Evolutionary conservation across 2,329 filamentous ascomycete species (phyloP), one percentile per base, ranked within the genome.

Genomic region (Fusarium nurragi): DNA sequence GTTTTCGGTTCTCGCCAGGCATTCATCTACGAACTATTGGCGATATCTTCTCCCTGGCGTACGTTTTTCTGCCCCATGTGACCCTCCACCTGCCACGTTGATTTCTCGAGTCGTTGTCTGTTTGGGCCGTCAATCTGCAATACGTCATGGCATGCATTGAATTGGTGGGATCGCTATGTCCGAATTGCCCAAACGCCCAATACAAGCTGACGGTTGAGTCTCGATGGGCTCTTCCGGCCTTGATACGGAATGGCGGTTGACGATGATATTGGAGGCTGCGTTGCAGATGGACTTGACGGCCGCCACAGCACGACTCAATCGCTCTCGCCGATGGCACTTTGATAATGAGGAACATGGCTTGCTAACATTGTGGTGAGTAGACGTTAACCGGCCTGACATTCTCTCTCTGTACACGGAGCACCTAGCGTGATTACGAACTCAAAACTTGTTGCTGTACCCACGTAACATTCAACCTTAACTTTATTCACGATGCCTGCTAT

Each of bases 31-130:
- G 55, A 56, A 72, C 62, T 71, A 73, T 71, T 72, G 70, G 70
- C 66, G 69, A 72, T 72, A 72, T 66, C 51, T 39, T 62, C 65
- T 73, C 66, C 70, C 67, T 73, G 62, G 60, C 60, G 70, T 73
- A 73, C 64, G 70, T 67, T 60, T 43, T 52, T 19, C 49, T 67
- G 28, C 54, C 44, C 51, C 51, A 56, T 54, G 60, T 71, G 59
- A 71, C 50, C 58, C 59, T 47, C 61, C 54, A 61, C 60, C 62
- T 54, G 60, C 67, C 67, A 64, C 64, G 56, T 62, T 49, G 40
- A 53, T 65, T 61, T 54, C 46, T 30, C 43, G 22, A 52, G 41
- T 40, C 36, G 37, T 41, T 59, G 19, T 56, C 56, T 57, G 51
- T 68, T 55, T 64, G 58, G 58, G 44, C 26, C 26, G 39, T 47